Conservation (phyloP, 805 yeast genomes). For the Kluyveromyces lactis region DNA sequence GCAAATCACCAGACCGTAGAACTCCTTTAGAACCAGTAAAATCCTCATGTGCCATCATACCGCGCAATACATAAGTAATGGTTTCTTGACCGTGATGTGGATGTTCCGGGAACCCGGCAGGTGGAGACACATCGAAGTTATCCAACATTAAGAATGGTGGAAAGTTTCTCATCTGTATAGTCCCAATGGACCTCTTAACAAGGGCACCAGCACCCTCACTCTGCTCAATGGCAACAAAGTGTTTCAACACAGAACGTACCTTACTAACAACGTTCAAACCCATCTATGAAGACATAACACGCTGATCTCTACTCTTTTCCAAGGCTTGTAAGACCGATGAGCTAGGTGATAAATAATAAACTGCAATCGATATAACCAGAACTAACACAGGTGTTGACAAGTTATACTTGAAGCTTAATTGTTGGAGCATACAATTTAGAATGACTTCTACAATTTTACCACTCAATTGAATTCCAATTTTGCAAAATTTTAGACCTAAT, state of each 20-base stretch:
- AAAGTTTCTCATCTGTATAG: slow-evolving; percentile 58
- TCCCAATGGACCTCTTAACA: slow-evolving; percentile 76
- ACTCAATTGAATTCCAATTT: too few relatives aligned
- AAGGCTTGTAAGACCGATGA: too few relatives aligned
- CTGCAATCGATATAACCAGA: too few relatives aligned
- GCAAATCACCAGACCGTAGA: slow-evolving; percentile 73
- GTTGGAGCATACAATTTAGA: too few relatives aligned
- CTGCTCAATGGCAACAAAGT: slow-evolving; percentile 55
- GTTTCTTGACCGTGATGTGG: slow-evolving; percentile 83
- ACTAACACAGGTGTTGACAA: too few relatives aligned
- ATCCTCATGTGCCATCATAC: slow-evolving; percentile 74
- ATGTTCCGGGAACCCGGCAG: slow-evolving; percentile 75
- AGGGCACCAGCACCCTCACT: slow-evolving; percentile 85
- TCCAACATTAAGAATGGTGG: slow-evolving; percentile 78
- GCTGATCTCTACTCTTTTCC: too few relatives aligned
- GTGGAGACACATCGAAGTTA: slow-evolving; percentile 57
- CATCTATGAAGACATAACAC: too few relatives aligned
- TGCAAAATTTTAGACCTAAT: too few relatives aligned
- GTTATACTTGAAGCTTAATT: too few relatives aligned
- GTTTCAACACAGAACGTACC: slow-evolving; percentile 41
- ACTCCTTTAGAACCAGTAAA: slow-evolving; percentile 80
- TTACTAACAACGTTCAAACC: slow-evolving; percentile 8
- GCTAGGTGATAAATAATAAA: too few relatives aligned
- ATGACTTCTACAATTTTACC: too few relatives aligned
- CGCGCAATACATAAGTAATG: slow-evolving; percentile 57